These are phyloP conservation scores for Lecanicillium sp. DNA, from an alignment of 2,329 filamentous ascomycete species.

Conservation along the genomic window DNA sequence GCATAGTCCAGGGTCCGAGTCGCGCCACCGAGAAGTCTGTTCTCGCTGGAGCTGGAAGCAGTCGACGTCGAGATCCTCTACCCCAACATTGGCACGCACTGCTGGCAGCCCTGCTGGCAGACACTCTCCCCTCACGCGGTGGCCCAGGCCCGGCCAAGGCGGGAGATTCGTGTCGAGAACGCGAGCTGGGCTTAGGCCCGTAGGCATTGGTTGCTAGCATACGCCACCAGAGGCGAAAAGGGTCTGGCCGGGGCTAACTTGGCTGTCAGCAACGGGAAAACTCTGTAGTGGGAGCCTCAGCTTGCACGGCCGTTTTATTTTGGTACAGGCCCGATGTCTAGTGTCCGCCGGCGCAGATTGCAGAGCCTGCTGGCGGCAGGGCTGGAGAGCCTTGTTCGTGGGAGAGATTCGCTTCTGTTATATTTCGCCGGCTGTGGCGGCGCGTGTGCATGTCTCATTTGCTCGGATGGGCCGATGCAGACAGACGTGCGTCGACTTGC, in stretches of 20 bases:
- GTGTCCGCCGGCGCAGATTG: background rate
- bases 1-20: background rate
- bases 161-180: background rate
- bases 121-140: background rate
- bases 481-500: no score
- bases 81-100: background rate
- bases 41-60: background rate
- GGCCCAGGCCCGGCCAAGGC: background rate
- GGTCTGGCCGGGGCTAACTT: background rate
- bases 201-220: background rate
- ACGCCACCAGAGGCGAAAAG: background rate
- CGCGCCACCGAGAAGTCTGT: background rate
- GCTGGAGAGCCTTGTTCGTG: background rate
- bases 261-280: no score
- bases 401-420: background rate
- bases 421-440: background rate
- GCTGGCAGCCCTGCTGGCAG: no score
- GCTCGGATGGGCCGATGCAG: background rate
- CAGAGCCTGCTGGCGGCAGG: no score
- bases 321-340: background rate
- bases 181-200: background rate
- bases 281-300: no score
- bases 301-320: no score
- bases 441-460: slow-evolving; percentile 1
- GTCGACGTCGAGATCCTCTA: background rate